These are phyloP conservation scores for Xylaria arbuscula DNA, from an alignment of 2,329 filamentous ascomycete species.

Conservation along the genomic window DNA sequence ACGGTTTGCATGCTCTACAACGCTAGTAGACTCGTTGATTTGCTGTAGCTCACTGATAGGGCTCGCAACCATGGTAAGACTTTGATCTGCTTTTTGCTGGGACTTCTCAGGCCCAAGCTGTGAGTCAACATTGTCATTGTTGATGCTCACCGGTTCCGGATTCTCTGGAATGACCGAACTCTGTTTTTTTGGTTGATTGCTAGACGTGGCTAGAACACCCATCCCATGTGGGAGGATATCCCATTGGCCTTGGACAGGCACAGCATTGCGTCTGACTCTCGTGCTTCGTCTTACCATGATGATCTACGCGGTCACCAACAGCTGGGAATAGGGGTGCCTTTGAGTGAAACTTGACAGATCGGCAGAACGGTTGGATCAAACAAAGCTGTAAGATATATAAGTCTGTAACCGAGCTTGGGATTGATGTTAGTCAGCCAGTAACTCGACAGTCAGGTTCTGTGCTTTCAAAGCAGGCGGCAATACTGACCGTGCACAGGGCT, in stretches of 20 bases:
- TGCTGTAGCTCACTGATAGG: neutral
- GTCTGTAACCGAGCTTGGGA: too few species aligned
- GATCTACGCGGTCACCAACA: neutral
- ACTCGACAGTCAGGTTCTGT: too few species aligned
- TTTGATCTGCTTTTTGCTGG: neutral
- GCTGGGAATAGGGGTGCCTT: neutral
- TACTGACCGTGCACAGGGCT: neutral
- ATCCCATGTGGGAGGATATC: constrained; percentile 46
- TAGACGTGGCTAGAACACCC: constrained; percentile 34
- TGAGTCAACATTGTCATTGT: neutral
- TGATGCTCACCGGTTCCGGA: neutral
- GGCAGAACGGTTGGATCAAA: neutral
- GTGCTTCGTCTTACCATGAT: constrained; percentile 36
- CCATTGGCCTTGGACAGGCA: constrained; percentile 39
- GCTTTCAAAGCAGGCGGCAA: neutral
- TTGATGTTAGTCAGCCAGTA: too few species aligned
- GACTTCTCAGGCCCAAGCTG: neutral
- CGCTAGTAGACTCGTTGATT: neutral
- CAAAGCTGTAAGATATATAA: too few species aligned
- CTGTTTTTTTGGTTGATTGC: constrained; percentile 1
- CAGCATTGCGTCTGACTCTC: constrained; percentile 37
- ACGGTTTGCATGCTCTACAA: neutral
- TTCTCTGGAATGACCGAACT: neutral
- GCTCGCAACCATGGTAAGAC: neutral
- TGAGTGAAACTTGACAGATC: neutral